phyloP scores from a whole-genome alignment of 2,329 filamentous ascomycete genomes.

The Taxawa tesnikishii region DNA sequence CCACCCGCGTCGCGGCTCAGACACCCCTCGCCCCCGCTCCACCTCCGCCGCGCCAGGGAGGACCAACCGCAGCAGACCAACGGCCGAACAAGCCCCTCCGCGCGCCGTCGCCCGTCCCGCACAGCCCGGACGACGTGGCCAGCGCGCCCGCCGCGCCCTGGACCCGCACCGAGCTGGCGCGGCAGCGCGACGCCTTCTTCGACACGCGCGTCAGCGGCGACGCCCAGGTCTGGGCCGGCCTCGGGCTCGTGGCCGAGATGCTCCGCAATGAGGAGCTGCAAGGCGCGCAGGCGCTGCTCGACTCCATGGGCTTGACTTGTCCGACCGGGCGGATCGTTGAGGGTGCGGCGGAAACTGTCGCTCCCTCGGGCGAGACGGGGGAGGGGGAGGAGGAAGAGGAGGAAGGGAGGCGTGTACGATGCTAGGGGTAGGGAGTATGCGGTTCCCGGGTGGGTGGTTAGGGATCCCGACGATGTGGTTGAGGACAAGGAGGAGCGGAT shows the following conservation, averaged over 20 bases:
- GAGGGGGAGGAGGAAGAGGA: conserved; percentile 10
- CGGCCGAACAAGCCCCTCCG: conserved; percentile 17
- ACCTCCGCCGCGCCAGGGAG: conserved; percentile 3
- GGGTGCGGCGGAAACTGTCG: conserved; percentile 2
- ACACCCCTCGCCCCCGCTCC: conserved; percentile 2
- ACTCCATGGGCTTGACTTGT: conserved; percentile 52
- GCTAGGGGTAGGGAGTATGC: conserved; percentile 29
- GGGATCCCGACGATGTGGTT: conserved; percentile 28
- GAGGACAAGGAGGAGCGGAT: conserved; percentile 14
- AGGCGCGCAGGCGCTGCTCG: conserved; percentile 64
- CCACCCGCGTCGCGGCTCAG: too few species aligned
- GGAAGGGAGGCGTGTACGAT: conserved; percentile 30
- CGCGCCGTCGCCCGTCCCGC: conserved; percentile 11
- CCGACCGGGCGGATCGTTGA: conserved; percentile 24
- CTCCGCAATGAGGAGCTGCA: conserved; percentile 42
- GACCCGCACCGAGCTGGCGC: conserved; percentile 56
- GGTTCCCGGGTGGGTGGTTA: conserved; percentile 32
- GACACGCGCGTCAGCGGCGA: conserved; percentile 75
- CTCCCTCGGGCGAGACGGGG: conserved; percentile 8
- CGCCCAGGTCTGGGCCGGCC: conserved; percentile 66
- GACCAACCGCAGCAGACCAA: neutral
- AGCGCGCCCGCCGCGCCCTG: conserved; percentile 32
- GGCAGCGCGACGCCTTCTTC: conserved; percentile 74
- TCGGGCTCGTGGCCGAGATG: conserved; percentile 55
- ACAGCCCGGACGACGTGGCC: conserved; percentile 16